Conservation (phyloP, 2,329 filamentous ascomycete species). For the Blastomyces emzantsi region DNA sequence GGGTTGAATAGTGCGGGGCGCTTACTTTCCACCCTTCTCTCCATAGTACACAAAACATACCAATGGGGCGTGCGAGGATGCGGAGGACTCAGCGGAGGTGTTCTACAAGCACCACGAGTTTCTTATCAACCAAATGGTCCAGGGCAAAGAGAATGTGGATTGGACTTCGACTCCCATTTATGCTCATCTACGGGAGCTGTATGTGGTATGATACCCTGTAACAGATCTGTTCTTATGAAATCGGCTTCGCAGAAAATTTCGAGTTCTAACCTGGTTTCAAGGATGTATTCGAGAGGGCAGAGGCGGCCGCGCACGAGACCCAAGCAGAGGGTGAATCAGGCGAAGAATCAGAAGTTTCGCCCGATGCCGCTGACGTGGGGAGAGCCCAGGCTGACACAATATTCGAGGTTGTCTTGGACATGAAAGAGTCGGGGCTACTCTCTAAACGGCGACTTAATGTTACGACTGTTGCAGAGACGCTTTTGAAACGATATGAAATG, state of each 20-base stretch:
- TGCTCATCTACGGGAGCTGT: conserved; percentile 37
- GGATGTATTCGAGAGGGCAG: conserved; percentile 11
- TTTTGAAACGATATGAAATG: conserved; percentile 30
- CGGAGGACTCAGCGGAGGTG: conserved; percentile 39
- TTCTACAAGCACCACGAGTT: conserved; percentile 40
- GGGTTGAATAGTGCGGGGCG: background rate
- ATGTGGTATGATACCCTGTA: conserved; percentile 25
- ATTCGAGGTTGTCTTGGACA: conserved; percentile 30
- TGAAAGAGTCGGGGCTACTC: conserved; percentile 34
- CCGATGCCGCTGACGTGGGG: conserved; percentile 19
- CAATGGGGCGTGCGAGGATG: conserved; percentile 35
- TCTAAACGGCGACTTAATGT: conserved; percentile 35
- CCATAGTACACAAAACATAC: conserved; percentile 36
- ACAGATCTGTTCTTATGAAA: background rate
- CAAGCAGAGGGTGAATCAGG: conserved; percentile 17
- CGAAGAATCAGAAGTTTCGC: conserved; percentile 10
- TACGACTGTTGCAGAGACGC: conserved; percentile 25
- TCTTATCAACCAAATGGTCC: conserved; percentile 40
- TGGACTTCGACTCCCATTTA: conserved; percentile 39
- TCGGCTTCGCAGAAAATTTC: background rate
- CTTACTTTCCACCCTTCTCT: background rate
- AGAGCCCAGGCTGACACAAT: conserved; percentile 31
- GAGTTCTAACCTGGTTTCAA: conserved; percentile 4
- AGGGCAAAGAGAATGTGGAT: conserved; percentile 36
- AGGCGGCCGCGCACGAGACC: conserved; percentile 15